Evolutionary conservation across 202 grass and related monocot species (phyloP), one percentile per base, ranked within the genome.

Genomic region (Digitaria exilis): DNA sequence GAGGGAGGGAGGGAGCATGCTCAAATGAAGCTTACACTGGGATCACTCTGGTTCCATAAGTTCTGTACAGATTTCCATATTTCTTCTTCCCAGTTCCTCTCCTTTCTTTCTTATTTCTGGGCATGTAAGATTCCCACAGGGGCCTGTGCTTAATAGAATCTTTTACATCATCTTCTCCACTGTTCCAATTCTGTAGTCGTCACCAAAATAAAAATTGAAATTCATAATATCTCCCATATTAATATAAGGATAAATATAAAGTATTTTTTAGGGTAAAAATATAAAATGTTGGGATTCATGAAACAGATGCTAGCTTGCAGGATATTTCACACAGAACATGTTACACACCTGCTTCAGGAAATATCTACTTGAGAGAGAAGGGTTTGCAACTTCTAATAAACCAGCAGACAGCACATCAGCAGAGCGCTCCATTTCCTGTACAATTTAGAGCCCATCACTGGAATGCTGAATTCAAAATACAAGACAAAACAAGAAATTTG

Each of bases 381-480:
- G 93, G 86, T 99, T 85, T 19, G 91, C 77, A 73, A 99, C 89
- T 89, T 99, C 89, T 75, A 99, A 85, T 83, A 99, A 89, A 89
- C 96, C 96, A 80, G 96, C 91, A 34, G 96, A 94, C 78, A 99
- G 83, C 44, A 99, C 89, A 94, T 99, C 93, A 46, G 93, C 93
- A 87, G 96, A 96, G 25, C 91, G 96, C 63, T 96, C 96, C 96
- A 99, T 99, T 84, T 99, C 96, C 93, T 99, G 72, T 68, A 87
- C 28, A 71, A 62, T 75, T 48, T 1, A 83, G 66, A 77, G 42
- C 60, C 31, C 42, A 49, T 16, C 44, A 79, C 52, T 78, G 16
- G 42, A 83, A 69, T 83, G 9, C 77, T 79, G 67, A 51, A 86
- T 73, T 74, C 26, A 0, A 82, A 73, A 52, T 52, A 29, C 61